phyloP scores from a whole-genome alignment of 257 asterid genomes.

The Jasminum sambac region DNA sequence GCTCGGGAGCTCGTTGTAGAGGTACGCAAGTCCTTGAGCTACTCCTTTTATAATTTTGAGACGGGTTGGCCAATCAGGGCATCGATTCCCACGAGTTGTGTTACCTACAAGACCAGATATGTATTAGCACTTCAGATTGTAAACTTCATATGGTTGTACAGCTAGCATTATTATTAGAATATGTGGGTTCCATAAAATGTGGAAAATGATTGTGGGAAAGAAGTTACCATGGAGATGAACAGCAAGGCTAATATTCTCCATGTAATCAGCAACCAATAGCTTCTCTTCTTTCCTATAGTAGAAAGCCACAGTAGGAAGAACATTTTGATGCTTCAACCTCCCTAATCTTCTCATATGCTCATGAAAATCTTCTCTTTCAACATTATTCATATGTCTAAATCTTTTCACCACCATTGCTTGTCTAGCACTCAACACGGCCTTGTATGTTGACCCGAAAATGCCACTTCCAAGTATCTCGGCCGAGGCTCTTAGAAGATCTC shows the following conservation, averaged over 20 bases:
- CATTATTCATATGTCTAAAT: conserved; percentile 71
- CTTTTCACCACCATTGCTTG: conserved; percentile 75
- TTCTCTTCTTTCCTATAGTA: conserved; percentile 85
- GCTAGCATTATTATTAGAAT: too few species aligned
- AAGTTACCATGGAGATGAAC: conserved; percentile 77
- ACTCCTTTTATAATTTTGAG: conserved; percentile 74
- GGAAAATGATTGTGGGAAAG: neutral
- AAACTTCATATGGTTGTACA: too few species aligned
- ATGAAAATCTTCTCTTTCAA: conserved; percentile 64
- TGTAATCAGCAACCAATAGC: conserved; percentile 60
- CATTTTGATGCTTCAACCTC: conserved; percentile 55
- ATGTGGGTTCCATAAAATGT: too few species aligned
- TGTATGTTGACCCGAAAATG: conserved; percentile 69
- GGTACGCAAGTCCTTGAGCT: conserved; percentile 65
- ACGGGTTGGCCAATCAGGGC: conserved; percentile 76
- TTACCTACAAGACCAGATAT: conserved; percentile 39
- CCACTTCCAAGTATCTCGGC: conserved; percentile 89
- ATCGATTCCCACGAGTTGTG: conserved; percentile 42
- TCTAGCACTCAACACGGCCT: conserved; percentile 57
- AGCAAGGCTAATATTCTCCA: conserved; percentile 70
- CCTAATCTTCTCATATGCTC: conserved; percentile 94
- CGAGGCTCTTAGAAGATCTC: conserved; percentile 74
- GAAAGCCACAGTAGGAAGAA: conserved; percentile 82
- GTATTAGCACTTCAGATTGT: neutral
- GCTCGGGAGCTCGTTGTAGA: conserved; percentile 78